Conservation (phyloP, 2,329 filamentous ascomycete genomes). For the Leptographium procerum region DNA sequence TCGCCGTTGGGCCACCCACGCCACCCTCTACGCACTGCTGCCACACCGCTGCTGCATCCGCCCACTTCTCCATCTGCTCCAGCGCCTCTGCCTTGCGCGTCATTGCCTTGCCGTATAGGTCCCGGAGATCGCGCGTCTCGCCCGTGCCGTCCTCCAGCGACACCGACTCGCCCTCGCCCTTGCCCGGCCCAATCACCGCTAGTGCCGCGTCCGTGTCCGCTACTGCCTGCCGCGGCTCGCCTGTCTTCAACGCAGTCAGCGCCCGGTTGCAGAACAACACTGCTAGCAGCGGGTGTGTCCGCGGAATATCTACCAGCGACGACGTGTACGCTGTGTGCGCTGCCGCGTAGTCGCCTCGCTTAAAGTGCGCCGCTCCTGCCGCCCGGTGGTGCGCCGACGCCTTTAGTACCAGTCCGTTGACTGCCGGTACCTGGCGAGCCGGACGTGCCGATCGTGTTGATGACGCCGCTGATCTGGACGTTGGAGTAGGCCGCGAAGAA, state of each 20-base stretch:
- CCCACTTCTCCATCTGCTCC: constrained; percentile 91
- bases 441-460: background rate
- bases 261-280: constrained; percentile 87
- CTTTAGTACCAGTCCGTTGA: constrained; percentile 59
- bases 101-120: constrained; percentile 86
- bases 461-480: constrained; percentile 27
- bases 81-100: constrained; percentile 92
- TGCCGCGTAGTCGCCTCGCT: constrained; percentile 80
- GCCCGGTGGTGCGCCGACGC: constrained; percentile 68
- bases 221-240: constrained; percentile 80
- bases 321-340: constrained; percentile 75
- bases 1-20: constrained; percentile 73
- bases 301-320: constrained; percentile 63
- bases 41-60: constrained; percentile 73
- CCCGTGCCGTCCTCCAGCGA: constrained; percentile 50
- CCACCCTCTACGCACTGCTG: constrained; percentile 71
- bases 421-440: constrained; percentile 39
- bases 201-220: constrained; percentile 74
- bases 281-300: constrained; percentile 71
- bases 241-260: constrained; percentile 80
- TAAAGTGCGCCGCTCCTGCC: constrained; percentile 80
- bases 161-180: constrained; percentile 72
- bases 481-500: constrained; percentile 13
- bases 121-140: constrained; percentile 72
- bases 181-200: constrained; percentile 63